Conservation (phyloP, 202 grass and related monocot genomes). For the Panicum virgatum region DNA sequence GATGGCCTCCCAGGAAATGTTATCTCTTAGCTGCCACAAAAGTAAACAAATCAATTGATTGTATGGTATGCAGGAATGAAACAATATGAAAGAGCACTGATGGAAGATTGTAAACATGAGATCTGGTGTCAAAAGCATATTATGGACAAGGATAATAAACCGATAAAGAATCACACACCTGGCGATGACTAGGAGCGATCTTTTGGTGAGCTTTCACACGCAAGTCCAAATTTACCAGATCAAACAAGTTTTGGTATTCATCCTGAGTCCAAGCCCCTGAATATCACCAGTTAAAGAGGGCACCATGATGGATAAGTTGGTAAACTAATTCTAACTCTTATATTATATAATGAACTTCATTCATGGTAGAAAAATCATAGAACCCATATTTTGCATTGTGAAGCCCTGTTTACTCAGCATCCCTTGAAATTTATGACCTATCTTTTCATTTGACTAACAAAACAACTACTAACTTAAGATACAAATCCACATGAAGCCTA, state of each 20-base stretch:
- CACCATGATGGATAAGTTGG: constrained; percentile 20
- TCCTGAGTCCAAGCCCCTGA: constrained; percentile 69
- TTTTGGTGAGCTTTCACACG: constrained; percentile 54
- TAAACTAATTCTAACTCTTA: constrained; percentile 16
- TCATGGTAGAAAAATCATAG: background rate
- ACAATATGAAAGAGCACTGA: background rate
- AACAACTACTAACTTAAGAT: background rate
- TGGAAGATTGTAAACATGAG: constrained; percentile 11
- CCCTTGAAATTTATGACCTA: constrained; percentile 1
- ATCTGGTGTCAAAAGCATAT: background rate
- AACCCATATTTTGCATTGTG: background rate
- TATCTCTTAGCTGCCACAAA: constrained; percentile 66
- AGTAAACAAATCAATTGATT: constrained; percentile 32
- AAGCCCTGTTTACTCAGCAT: constrained; percentile 8
- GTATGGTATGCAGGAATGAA: constrained; percentile 20
- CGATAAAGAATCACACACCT: constrained; percentile 51
- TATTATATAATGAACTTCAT: background rate
- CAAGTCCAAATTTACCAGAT: constrained; percentile 91
- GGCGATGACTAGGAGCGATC: constrained; percentile 33
- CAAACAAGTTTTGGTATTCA: constrained; percentile 73
- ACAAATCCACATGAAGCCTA: background rate
- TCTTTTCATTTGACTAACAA: background rate
- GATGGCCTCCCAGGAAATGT: constrained; percentile 89
- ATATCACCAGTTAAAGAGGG: constrained; percentile 20
- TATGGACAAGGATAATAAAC: constrained; percentile 2